Conservation (phyloP, 768 basidiomycete species). For the Leccinum boreale region DNA sequence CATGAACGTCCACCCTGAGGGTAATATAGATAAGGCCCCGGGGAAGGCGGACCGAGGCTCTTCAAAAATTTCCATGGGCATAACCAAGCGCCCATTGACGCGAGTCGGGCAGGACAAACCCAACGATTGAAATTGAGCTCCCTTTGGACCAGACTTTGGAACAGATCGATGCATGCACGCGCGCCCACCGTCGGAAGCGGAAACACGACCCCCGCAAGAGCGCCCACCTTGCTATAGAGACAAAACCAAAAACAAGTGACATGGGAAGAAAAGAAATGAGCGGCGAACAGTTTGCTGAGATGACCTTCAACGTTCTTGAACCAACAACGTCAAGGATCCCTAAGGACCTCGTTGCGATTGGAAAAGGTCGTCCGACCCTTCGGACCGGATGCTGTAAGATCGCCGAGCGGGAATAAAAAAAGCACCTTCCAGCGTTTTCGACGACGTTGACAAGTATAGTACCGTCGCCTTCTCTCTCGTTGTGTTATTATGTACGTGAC, state of each 20-base stretch:
- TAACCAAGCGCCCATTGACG: neutral
- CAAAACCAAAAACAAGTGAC: neutral
- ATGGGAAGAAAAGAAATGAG: slow-evolving; percentile 13
- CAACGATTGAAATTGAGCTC: slow-evolving; percentile 9
- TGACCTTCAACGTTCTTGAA: neutral
- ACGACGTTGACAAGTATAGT: neutral
- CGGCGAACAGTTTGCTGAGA: neutral
- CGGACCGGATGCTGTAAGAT: neutral
- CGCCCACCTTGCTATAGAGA: neutral
- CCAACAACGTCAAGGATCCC: neutral
- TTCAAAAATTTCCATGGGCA: neutral
- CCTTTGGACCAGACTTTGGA: neutral
- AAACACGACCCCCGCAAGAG: neutral
- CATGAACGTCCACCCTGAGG: neutral
- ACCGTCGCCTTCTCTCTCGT: neutral
- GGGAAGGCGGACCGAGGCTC: neutral
- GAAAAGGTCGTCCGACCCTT: neutral
- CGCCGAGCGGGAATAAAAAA: neutral
- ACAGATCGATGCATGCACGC: slow-evolving; percentile 1
- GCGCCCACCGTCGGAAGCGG: neutral
- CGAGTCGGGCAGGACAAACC: neutral
- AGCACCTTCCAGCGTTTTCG: slow-evolving; percentile 9
- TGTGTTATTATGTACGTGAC: slow-evolving; percentile 22
- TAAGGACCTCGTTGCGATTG: neutral
- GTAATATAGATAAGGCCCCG: neutral